Percentiles rank a stretch among this genome's conserved stretches.
Conservation (phyloP, 2,329 filamentous ascomycete species). For the Claviceps spartinae region DNA sequence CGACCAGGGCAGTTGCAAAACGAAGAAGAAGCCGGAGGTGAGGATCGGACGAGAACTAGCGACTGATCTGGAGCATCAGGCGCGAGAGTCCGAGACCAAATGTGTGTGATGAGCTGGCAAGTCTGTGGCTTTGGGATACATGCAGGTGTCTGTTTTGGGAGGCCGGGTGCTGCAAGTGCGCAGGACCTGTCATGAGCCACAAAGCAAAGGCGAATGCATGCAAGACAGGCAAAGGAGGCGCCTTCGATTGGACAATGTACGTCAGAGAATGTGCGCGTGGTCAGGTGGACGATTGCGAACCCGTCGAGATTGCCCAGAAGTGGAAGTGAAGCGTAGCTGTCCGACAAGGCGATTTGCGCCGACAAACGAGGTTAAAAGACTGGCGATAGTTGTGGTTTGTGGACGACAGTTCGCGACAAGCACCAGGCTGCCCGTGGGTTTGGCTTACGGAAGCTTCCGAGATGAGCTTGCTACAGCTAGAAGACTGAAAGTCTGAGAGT, state of each 20-base stretch:
- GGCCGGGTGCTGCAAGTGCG: constrained; percentile 1
- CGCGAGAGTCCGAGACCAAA: neutral
- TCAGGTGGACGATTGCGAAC: neutral
- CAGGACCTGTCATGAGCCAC: constrained; percentile 5
- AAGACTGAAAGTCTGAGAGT: neutral
- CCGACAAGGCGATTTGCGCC: neutral
- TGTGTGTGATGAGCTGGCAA: constrained; percentile 8
- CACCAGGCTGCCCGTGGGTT: neutral
- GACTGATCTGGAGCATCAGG: constrained; percentile 6
- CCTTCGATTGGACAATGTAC: neutral
- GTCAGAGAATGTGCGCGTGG: neutral
- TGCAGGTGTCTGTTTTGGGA: constrained; percentile 7
- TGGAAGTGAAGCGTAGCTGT: neutral
- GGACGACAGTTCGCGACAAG: neutral
- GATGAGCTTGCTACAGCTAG: neutral
- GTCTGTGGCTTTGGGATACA: constrained; percentile 2
- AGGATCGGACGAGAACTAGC: constrained; percentile 4
- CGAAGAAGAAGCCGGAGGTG: constrained; percentile 1
- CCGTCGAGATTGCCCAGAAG: neutral
- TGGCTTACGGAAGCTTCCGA: neutral
- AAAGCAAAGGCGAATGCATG: neutral
- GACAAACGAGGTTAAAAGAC: neutral
- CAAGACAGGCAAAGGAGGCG: neutral
- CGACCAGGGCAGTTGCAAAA: constrained; percentile 2
- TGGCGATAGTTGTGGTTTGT: neutral